These are phyloP conservation scores for Arthroderma sp. DNA, from an alignment of 2,329 filamentous ascomycete genomes.

Conservation along the genomic window DNA sequence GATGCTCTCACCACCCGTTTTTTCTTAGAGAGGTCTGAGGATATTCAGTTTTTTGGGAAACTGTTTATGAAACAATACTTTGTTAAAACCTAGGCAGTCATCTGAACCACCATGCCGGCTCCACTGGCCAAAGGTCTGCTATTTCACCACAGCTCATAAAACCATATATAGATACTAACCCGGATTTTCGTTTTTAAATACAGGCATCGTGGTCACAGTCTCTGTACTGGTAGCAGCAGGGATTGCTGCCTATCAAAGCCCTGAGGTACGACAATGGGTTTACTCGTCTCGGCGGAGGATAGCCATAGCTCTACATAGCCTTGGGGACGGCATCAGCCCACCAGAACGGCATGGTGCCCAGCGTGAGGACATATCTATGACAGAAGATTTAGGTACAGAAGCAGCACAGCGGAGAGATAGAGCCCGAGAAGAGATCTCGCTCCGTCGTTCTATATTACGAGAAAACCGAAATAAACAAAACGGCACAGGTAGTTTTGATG, in stretches of 20 bases:
- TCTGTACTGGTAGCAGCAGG: constrained; percentile 49
- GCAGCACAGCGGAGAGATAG: constrained; percentile 33
- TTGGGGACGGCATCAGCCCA: constrained; percentile 48
- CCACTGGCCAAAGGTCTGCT: constrained; percentile 36
- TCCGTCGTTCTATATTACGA: constrained; percentile 28
- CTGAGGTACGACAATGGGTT: constrained; percentile 50
- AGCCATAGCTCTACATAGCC: constrained; percentile 43
- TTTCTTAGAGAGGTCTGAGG: too few species aligned
- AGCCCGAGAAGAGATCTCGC: constrained; percentile 33
- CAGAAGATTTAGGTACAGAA: constrained; percentile 30
- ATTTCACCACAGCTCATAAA: neutral
- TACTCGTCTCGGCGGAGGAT: constrained; percentile 49
- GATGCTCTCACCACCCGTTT: too few species aligned
- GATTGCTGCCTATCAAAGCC: constrained; percentile 50
- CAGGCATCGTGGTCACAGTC: constrained; percentile 50
- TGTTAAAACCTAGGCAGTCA: neutral
- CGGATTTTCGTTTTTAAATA: too few species aligned
- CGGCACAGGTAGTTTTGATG: constrained; percentile 27
- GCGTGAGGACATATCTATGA: constrained; percentile 34
- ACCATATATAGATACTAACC: too few species aligned
- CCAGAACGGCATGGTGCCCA: constrained; percentile 19
- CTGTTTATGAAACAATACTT: too few species aligned
- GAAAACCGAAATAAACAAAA: constrained; percentile 19
- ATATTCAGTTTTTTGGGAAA: too few species aligned
- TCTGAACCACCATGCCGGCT: constrained; percentile 26